Evolutionary conservation across 768 basidiomycete species (phyloP).

Genomic region (Auriculariales sp.): DNA sequence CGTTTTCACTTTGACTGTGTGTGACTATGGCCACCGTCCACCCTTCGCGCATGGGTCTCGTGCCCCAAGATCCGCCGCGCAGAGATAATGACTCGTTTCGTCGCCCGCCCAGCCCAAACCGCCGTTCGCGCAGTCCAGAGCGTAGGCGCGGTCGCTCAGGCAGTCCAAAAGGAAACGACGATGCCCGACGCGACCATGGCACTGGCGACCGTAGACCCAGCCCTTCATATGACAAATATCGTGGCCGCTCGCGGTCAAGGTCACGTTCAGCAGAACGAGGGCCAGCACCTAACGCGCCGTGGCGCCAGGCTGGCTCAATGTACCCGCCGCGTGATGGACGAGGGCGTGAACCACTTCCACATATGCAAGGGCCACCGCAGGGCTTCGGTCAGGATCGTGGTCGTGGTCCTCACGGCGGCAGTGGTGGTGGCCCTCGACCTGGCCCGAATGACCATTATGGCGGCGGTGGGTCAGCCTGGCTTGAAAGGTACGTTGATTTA

Average conservation of each 20-base stretch:
- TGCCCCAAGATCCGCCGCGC: slow-evolving; percentile 28
- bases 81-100: slow-evolving; percentile 15
- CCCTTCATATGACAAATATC: slow-evolving; percentile 48
- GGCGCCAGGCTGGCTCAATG: slow-evolving; percentile 41
- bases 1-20: too few relatives aligned
- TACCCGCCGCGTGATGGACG: slow-evolving; percentile 31
- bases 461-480: slow-evolving; percentile 29
- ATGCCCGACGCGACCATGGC: slow-evolving; percentile 16
- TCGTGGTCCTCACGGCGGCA: slow-evolving; percentile 12
- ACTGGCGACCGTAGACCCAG: slow-evolving; percentile 22
- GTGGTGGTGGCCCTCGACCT: slow-evolving; percentile 22
- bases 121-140: too few relatives aligned
- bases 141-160: slow-evolving; percentile 5
- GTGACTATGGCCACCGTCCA: slow-evolving; percentile 65
- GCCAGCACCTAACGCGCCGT: slow-evolving; percentile 20
- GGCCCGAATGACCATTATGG: too few relatives aligned
- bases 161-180: slow-evolving; percentile 11
- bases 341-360: slow-evolving; percentile 17
- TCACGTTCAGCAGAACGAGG: slow-evolving; percentile 11
- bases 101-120: slow-evolving; percentile 7
- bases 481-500: slow-evolving; percentile 46
- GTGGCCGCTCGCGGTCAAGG: too few relatives aligned
- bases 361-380: slow-evolving; percentile 4
- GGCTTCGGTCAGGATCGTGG: neutral
- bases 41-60: slow-evolving; percentile 54